Evolutionary conservation across 148 eudicot genomes (phyloP).

Genomic region (Fagopyrum esculentum): DNA sequence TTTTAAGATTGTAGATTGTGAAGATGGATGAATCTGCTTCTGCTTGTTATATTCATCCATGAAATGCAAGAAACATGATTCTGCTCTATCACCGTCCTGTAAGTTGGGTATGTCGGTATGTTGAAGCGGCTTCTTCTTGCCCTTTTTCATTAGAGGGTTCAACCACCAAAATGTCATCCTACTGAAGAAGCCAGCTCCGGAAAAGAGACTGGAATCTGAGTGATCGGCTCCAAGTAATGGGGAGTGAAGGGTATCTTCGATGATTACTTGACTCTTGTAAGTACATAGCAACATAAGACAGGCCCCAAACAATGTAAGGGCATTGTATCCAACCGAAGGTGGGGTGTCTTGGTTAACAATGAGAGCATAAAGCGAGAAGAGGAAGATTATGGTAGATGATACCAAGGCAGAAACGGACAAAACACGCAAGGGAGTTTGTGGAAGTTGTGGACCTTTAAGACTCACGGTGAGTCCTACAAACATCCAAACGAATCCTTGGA

Average conservation of each 20-base stretch:
- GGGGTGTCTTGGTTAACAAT: neutral
- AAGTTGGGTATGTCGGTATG: conserved; percentile 60
- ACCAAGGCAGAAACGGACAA: neutral
- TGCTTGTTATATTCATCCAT: conserved; percentile 5
- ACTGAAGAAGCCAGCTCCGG: conserved; percentile 46
- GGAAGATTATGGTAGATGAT: neutral
- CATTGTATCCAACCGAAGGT: neutral
- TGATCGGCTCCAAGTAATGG: conserved; percentile 31
- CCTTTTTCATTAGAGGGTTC: conserved; percentile 66
- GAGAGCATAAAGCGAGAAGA: neutral
- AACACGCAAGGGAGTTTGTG: neutral
- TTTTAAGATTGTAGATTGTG: conserved; percentile 52
- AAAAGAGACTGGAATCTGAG: conserved; percentile 28
- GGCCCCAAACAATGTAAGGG: neutral
- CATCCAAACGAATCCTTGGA: neutral
- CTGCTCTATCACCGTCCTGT: conserved; percentile 26
- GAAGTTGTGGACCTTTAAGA: neutral
- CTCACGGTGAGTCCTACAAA: conserved; percentile 1
- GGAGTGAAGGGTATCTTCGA: conserved; percentile 29
- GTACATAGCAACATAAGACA: neutral
- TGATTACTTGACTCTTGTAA: neutral
- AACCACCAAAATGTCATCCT: conserved; percentile 76
- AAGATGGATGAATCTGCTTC: conserved; percentile 21
- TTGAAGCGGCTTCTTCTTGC: conserved; percentile 54
- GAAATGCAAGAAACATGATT: neutral